Conservation (phyloP, 2,329 filamentous ascomycete species). For the Pseudogymnoascus sp. region DNA sequence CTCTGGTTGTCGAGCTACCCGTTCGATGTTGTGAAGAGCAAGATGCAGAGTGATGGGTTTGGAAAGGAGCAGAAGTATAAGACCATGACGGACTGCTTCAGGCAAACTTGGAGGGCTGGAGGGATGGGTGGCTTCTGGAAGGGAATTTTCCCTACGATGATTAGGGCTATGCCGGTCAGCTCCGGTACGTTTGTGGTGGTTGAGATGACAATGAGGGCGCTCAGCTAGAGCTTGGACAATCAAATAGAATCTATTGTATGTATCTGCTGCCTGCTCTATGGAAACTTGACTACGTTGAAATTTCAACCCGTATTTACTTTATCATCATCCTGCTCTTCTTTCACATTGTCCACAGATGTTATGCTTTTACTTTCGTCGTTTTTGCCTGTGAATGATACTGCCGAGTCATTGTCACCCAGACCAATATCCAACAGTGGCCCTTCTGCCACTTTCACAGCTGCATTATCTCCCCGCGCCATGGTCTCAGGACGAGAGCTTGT, state of each 20-base stretch:
- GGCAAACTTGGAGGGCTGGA: slow-evolving; percentile 68
- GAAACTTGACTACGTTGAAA: not conserved
- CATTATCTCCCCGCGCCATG: not conserved
- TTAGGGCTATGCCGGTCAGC: slow-evolving; percentile 94
- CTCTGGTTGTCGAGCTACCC: slow-evolving; percentile 93
- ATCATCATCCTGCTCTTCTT: not conserved
- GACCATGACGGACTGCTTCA: slow-evolving; percentile 84
- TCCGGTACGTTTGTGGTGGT: slow-evolving; percentile 93
- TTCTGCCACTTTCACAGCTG: not conserved
- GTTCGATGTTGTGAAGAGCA: slow-evolving; percentile 96
- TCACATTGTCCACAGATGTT: not conserved
- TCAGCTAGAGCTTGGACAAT: not conserved
- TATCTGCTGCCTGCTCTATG: not conserved
- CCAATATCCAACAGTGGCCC: not conserved
- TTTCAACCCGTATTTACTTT: not conserved
- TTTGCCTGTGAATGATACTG: not conserved
- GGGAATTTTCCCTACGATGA: slow-evolving; percentile 78
- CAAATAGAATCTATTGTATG: not conserved
- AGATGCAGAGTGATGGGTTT: slow-evolving; percentile 98
- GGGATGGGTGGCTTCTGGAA: slow-evolving; percentile 87
- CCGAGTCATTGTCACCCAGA: not conserved
- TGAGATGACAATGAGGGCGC: slow-evolving; percentile 54
- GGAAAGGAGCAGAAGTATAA: slow-evolving; percentile 61
- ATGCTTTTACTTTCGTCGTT: not conserved
- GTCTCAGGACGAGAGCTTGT: not conserved